Percentiles rank a stretch among this genome's conserved stretches.
Conservation (phyloP, 768 basidiomycete genomes). For the Boletus rufocinnamomeus region DNA sequence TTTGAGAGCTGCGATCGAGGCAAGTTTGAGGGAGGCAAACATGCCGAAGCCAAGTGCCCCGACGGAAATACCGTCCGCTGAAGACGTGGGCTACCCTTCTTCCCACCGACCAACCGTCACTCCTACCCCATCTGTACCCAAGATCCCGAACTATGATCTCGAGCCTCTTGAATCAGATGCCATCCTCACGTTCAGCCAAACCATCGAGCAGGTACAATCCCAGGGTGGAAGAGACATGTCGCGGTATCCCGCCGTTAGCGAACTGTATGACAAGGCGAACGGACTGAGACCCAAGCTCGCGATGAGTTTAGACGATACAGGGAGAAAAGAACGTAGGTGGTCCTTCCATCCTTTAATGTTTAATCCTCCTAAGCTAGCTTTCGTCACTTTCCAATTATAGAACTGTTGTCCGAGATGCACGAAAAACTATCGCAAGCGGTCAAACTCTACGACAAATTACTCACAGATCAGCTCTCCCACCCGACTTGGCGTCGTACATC, state of each 20-base stretch:
- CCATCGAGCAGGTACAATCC: conserved; percentile 79
- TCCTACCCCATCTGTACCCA: conserved; percentile 43
- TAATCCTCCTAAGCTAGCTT: neutral
- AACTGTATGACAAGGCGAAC: conserved; percentile 82
- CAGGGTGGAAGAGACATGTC: conserved; percentile 78
- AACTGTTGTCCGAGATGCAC: conserved; percentile 91
- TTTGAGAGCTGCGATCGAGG: conserved; percentile 91
- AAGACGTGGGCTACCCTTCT: conserved; percentile 49
- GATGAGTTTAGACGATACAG: conserved; percentile 80
- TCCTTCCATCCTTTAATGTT: conserved; percentile 3
- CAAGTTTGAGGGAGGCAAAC: conserved; percentile 83
- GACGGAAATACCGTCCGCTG: conserved; percentile 55
- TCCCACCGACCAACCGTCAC: conserved; percentile 45
- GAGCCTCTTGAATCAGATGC: conserved; percentile 80
- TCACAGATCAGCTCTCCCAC: conserved; percentile 79
- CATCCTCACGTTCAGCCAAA: conserved; percentile 89
- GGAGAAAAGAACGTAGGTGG: conserved; percentile 77
- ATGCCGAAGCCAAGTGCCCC: conserved; percentile 83
- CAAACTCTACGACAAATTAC: conserved; percentile 83
- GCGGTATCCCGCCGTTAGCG: conserved; percentile 80
- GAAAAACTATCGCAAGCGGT: conserved; percentile 92
- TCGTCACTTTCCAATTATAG: conserved; percentile 39
- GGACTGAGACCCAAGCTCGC: conserved; percentile 79
- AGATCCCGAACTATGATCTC: conserved; percentile 78
- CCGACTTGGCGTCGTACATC: conserved; percentile 58